Conservation (phyloP, 768 basidiomycete genomes). For the Boletus insuetus region DNA sequence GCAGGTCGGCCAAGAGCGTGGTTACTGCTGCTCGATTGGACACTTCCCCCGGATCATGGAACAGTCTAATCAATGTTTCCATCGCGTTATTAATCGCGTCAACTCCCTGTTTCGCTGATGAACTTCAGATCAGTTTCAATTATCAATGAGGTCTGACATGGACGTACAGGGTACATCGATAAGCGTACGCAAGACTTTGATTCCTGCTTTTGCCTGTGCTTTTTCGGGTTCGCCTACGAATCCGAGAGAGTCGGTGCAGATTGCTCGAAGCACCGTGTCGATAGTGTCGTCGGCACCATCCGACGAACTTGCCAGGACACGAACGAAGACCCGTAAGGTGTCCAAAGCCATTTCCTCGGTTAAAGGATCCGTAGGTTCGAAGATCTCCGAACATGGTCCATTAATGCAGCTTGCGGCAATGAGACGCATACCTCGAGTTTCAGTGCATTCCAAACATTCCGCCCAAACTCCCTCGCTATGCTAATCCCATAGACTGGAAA, state of each 20-base stretch:
- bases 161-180: conserved; percentile 75
- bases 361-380: conserved; percentile 80
- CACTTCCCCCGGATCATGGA: conserved; percentile 67
- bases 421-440: conserved; percentile 72
- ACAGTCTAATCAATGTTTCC: conserved; percentile 75
- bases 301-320: conserved; percentile 50
- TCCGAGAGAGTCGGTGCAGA: conserved; percentile 76
- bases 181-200: conserved; percentile 77
- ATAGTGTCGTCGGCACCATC: conserved; percentile 37
- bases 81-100: conserved; percentile 68
- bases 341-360: conserved; percentile 75
- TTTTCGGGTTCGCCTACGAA: conserved; percentile 91
- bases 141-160: not conserved
- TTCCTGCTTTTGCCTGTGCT: conserved; percentile 84
- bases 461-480: conserved; percentile 57
- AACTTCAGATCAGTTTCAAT: conserved; percentile 4
- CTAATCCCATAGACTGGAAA: conserved; percentile 81
- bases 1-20: conserved; percentile 62
- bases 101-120: conserved; percentile 61
- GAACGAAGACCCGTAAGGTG: conserved; percentile 68
- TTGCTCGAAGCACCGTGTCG: conserved; percentile 65
- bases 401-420: not conserved
- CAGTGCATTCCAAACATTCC: conserved; percentile 85
- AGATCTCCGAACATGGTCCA: conserved; percentile 54
- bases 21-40: conserved; percentile 66